phyloP scores from a whole-genome alignment of 2,329 filamentous ascomycete species.

The Paracorniculantispora psalliotae region DNA sequence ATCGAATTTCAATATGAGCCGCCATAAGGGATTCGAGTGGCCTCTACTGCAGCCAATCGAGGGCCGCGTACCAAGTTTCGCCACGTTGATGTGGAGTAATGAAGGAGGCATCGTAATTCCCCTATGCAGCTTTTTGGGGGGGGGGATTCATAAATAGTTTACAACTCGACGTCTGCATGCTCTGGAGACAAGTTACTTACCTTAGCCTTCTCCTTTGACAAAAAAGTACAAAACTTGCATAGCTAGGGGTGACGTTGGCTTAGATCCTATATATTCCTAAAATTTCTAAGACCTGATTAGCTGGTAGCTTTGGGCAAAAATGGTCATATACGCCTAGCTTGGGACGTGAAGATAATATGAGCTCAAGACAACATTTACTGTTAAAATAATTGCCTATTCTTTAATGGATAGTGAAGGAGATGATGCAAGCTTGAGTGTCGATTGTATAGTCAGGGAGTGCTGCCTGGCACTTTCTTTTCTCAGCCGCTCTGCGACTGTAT shows the following conservation, averaged over 20 bases:
- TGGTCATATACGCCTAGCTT: neutral
- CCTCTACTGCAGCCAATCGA: neutral
- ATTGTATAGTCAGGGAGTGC: neutral
- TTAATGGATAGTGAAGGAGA: neutral
- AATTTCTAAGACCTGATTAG: neutral
- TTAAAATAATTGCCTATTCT: neutral
- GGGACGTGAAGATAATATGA: neutral
- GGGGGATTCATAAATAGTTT: no score
- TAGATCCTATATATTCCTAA: neutral
- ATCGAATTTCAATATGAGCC: neutral
- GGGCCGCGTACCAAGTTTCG: neutral
- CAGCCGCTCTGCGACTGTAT: neutral
- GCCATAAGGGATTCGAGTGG: neutral
- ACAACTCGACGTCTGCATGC: no score
- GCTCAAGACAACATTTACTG: neutral
- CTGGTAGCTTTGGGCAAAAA: neutral
- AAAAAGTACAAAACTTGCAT: neutral
- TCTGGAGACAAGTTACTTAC: no score
- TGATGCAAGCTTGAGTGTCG: neutral
- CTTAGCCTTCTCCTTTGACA: neutral
- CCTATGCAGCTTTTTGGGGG: no score
- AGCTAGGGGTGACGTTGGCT: neutral
- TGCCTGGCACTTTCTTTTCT: neutral
- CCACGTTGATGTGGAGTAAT: neutral
- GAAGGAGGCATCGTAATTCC: neutral